A percentile compares a stretch with the other conserved stretches of the same genome.
phyloP scores from a whole-genome alignment of 2,329 filamentous ascomycete species.

The Plenodomus biglobosus region DNA sequence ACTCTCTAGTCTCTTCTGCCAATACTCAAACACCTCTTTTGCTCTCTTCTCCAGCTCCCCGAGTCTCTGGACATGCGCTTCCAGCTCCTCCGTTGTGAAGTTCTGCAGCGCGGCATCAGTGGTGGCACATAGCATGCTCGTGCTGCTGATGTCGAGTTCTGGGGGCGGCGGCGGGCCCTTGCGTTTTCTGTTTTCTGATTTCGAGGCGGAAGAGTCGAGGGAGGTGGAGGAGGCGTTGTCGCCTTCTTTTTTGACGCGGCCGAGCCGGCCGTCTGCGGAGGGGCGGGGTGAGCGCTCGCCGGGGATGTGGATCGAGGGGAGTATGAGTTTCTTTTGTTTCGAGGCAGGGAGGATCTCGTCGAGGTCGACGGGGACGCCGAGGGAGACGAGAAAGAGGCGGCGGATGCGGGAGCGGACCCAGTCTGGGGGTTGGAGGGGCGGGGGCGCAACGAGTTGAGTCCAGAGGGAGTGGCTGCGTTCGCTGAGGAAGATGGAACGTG shows the following conservation, averaged over 20 bases:
- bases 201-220: constrained; percentile 42
- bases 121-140: constrained; percentile 75
- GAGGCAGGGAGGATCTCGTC: constrained; percentile 96
- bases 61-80: constrained; percentile 68
- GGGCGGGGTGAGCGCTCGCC: constrained; percentile 43
- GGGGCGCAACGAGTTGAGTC: constrained; percentile 94
- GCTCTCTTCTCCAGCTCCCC: constrained; percentile 70
- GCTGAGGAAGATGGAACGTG: constrained; percentile 62
- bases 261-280: constrained; percentile 42
- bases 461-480: constrained; percentile 87
- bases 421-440: constrained; percentile 90
- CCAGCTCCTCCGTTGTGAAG: constrained; percentile 76
- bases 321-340: constrained; percentile 95
- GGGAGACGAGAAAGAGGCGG: constrained; percentile 89
- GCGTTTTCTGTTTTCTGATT: constrained; percentile 46
- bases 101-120: constrained; percentile 81
- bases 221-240: constrained; percentile 45
- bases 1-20: constrained; percentile 82
- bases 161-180: constrained; percentile 68
- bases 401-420: constrained; percentile 97
- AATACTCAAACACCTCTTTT: constrained; percentile 79
- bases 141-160: constrained; percentile 75
- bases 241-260: constrained; percentile 39
- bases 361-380: constrained; percentile 92
- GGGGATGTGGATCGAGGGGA: constrained; percentile 69